Conservation (phyloP, 2,329 filamentous ascomycete species). For the Beauveria rudraprayagi region DNA sequence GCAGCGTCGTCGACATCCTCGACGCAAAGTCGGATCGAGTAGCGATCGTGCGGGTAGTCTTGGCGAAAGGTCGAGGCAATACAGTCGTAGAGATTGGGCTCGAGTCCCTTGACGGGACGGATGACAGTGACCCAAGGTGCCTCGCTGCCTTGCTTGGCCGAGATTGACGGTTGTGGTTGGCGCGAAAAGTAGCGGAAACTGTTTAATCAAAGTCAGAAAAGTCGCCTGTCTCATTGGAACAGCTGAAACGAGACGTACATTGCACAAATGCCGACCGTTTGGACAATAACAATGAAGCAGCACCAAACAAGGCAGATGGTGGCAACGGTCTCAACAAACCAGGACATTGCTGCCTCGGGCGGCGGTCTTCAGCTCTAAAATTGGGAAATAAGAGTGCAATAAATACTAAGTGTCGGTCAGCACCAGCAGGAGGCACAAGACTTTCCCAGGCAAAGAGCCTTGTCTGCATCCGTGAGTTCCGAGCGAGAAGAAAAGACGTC, state of each 20-base stretch:
- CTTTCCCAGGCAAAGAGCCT: neutral
- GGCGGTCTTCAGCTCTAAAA: neutral
- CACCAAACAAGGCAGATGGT: conserved; percentile 46
- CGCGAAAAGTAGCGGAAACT: conserved; percentile 48
- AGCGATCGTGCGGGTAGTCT: conserved; percentile 65
- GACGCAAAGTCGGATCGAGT: conserved; percentile 79
- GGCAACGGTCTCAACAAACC: conserved; percentile 32
- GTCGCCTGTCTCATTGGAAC: neutral
- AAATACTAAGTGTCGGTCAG: neutral
- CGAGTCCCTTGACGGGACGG: conserved; percentile 85
- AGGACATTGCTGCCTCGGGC: conserved; percentile 19
- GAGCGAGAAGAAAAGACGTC: neutral
- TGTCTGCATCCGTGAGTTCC: conserved; percentile 4
- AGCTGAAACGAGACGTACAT: conserved; percentile 34
- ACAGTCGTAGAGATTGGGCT: conserved; percentile 86
- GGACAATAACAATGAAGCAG: conserved; percentile 42
- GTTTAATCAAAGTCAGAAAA: neutral
- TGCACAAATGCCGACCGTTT: conserved; percentile 47
- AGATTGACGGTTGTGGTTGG: conserved; percentile 40
- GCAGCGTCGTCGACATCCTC: conserved; percentile 67
- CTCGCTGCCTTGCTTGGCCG: conserved; percentile 39
- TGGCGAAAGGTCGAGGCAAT: conserved; percentile 79
- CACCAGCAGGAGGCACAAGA: neutral
- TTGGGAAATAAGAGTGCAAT: neutral
- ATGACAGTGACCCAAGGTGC: conserved; percentile 84